A percentile compares a stretch with the other conserved stretches of the same genome.
These are phyloP conservation scores for Kuraishia piskuri DNA, from an alignment of 805 yeast genomes.

Conservation along the genomic window DNA sequence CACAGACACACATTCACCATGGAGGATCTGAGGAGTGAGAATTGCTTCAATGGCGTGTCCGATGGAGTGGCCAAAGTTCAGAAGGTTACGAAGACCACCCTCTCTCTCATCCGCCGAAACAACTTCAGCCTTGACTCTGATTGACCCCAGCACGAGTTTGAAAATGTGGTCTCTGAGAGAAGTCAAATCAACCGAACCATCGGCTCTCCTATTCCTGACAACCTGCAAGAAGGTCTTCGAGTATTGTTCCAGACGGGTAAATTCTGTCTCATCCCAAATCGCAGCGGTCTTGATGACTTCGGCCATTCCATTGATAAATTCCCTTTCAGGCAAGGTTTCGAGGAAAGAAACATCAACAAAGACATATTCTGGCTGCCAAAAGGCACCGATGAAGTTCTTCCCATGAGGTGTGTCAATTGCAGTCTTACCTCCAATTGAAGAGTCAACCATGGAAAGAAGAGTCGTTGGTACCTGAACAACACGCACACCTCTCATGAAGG, in stretches of 20 bases:
- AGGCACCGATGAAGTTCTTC: constrained; percentile 92
- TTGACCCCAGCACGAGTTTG: constrained; percentile 76
- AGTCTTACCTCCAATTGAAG: constrained; percentile 96
- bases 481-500: constrained; percentile 96
- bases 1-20: constrained; percentile 98
- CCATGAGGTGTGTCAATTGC: constrained; percentile 97
- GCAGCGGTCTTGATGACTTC: constrained; percentile 98
- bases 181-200: constrained; percentile 51
- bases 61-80: constrained; percentile 94
- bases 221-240: constrained; percentile 61
- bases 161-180: constrained; percentile 67
- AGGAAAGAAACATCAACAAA: constrained; percentile 84
- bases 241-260: constrained; percentile 72
- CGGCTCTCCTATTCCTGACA: constrained; percentile 36
- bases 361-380: constrained; percentile 91
- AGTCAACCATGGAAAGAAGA: constrained; percentile 92
- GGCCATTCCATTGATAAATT: constrained; percentile 96
- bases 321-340: constrained; percentile 84
- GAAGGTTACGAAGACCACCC: constrained; percentile 82
- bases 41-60: constrained; percentile 99
- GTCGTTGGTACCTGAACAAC: constrained; percentile 93
- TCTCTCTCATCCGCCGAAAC: constrained; percentile 93
- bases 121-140: constrained; percentile 86
- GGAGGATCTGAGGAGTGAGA: constrained; percentile 89
- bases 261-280: constrained; percentile 90